Evolutionary conservation across 202 grass and related monocot species (phyloP).

Genomic region (Digitaria exilis): DNA sequence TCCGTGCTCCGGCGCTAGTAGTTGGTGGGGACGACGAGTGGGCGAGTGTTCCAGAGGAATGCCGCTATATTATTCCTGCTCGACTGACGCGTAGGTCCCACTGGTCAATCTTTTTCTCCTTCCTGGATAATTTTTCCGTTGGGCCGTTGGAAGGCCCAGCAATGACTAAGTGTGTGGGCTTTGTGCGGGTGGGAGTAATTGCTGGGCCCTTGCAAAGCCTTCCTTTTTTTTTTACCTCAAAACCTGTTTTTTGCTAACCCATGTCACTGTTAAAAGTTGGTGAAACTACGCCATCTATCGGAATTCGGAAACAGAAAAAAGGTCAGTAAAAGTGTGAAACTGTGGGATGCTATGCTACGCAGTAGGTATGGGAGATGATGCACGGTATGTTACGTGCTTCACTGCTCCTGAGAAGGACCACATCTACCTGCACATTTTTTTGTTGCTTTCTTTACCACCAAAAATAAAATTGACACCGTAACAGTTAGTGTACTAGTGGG

Average conservation of each 20-base stretch:
- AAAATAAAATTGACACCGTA: background rate
- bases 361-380: background rate
- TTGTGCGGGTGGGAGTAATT: background rate
- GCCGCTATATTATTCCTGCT: background rate
- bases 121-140: background rate
- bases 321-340: background rate
- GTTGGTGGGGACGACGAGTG: background rate
- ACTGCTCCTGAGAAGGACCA: background rate
- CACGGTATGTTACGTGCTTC: background rate
- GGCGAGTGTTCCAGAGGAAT: conserved; percentile 17
- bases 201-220: background rate
- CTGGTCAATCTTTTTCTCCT: background rate
- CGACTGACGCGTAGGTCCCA: conserved; percentile 13
- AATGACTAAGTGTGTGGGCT: background rate
- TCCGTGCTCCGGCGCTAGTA: conserved; percentile 3
- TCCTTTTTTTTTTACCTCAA: background rate
- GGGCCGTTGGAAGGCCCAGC: background rate
- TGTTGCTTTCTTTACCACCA: background rate
- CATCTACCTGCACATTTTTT: background rate
- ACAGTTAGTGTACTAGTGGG: background rate
- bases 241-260: background rate
- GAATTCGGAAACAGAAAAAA: background rate
- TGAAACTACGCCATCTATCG: background rate
- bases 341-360: background rate
- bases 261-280: background rate